Conservation (phyloP, 176 grass and related monocot species). For the Eragrostis curvula region DNA sequence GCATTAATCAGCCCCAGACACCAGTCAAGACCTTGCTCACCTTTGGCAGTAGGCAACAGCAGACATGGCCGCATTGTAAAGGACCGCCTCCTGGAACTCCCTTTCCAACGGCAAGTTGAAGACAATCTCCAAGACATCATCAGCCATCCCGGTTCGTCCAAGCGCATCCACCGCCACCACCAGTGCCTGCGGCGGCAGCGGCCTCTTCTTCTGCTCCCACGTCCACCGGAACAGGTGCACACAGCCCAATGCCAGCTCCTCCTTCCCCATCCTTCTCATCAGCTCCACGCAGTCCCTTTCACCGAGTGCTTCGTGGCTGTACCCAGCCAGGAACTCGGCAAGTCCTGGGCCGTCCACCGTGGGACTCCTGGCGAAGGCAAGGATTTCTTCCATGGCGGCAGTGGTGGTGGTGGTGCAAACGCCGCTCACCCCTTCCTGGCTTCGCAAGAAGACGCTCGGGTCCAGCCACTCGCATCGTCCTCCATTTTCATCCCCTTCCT, state of each 20-base stretch:
- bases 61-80: slow-evolving; percentile 49
- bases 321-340: slow-evolving; percentile 17
- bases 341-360: slow-evolving; percentile 4
- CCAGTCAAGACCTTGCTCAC: slow-evolving; percentile 26
- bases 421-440: slow-evolving; percentile 7
- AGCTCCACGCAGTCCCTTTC: slow-evolving; percentile 8
- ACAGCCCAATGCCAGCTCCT: slow-evolving; percentile 40
- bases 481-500: not conserved
- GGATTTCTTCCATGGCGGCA: slow-evolving; percentile 47
- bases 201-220: not conserved
- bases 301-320: not conserved
- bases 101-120: slow-evolving; percentile 14
- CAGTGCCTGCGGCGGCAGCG: not conserved
- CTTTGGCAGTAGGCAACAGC: slow-evolving; percentile 35
- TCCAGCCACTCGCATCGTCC: slow-evolving; percentile 31
- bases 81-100: slow-evolving; percentile 18
- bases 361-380: slow-evolving; percentile 26
- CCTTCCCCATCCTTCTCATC: slow-evolving; percentile 43
- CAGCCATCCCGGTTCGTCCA: slow-evolving; percentile 35
- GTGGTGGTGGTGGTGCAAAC: slow-evolving; percentile 8
- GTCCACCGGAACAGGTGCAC: slow-evolving; percentile 41
- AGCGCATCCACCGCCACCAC: slow-evolving; percentile 38
- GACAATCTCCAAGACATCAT: slow-evolving; percentile 41
- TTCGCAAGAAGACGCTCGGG: slow-evolving; percentile 31
- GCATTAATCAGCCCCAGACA: not conserved